Evolutionary conservation across 495 filamentous ascomycete genomes (phyloP), one percentile per base, ranked within the genome.

Genomic region (Penicillium robsamsonii): DNA sequence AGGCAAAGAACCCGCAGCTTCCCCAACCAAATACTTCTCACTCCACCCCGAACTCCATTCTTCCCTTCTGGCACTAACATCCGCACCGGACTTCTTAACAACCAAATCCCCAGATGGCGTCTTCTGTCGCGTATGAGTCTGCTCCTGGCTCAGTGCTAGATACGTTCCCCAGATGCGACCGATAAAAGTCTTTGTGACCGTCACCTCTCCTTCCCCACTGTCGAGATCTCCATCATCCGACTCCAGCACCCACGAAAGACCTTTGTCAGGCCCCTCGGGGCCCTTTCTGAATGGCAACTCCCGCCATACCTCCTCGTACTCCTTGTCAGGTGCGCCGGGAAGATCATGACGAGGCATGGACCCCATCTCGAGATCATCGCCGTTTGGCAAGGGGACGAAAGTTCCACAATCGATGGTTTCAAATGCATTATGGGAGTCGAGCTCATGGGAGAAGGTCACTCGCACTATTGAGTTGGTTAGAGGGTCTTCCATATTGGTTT

Each of bases 251-350:
- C 72, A 76, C 0, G 72, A 76, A 4, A 72, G 35, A 5, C 69
- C 68, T 25, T 51, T 54, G 0, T 51, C 18, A 1, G 45, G 10
- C 0, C 69, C 74, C 13, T 69, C 68, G 2, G 64, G 59, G 0
- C 64, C 67, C 12, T 53, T 49, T 12, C 54, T 52, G 22, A 73
- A 73, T 15, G 57, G 42, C 27, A 77, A 46, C 43, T 71, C 67
- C 35, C 72, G 61, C 75, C 75, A 77, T 1, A 75, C 61, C 53
- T 77, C 75, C 46, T 74, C 71, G 47, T 76, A 76, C 17, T 70
- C 65, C 0, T 60, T 59, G 10, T 70, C 56, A 5, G 73, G 71
- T 4, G 62, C 58, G 3, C 70, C 75, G 0, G 72, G 70, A 0
- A 68, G 46, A 68, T 76, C 72, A 20, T 65, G 58, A 8, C 70